Percentiles rank a stretch among this genome's conserved stretches.
Conservation (phyloP, 306 rosid species). For the Gleditsia sinensis region DNA sequence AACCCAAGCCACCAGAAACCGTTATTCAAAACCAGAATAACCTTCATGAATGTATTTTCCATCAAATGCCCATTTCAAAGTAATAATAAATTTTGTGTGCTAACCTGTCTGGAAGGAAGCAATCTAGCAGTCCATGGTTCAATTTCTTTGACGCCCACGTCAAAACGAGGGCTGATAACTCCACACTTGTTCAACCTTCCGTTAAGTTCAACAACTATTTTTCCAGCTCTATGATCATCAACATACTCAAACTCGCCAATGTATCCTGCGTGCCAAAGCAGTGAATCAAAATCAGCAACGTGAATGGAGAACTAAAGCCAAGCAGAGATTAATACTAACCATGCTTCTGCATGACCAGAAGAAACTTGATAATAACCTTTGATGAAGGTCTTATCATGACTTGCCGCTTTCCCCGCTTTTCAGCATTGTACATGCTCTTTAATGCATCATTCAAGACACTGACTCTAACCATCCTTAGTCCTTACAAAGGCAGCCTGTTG, state of each 20-base stretch:
- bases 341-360: constrained; percentile 59
- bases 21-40: not conserved
- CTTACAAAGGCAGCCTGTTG: constrained; percentile 10
- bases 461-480: constrained; percentile 43
- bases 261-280: constrained; percentile 42
- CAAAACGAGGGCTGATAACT: constrained; percentile 74
- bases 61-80: not conserved
- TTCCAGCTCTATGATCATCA: constrained; percentile 68
- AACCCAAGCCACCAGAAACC: not conserved
- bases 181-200: constrained; percentile 73
- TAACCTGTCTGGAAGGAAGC: constrained; percentile 71
- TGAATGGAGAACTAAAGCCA: not conserved
- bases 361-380: constrained; percentile 48
- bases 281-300: not conserved
- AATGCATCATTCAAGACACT: constrained; percentile 52
- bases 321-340: constrained; percentile 31
- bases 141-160: constrained; percentile 63
- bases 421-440: constrained; percentile 52
- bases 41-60: not conserved
- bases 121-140: constrained; percentile 75
- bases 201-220: constrained; percentile 67
- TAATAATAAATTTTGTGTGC: not conserved
- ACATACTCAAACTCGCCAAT: constrained; percentile 70
- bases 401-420: constrained; percentile 50
- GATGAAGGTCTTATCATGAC: constrained; percentile 53